Evolutionary conservation across 371 early-diverging fungal genomes (phyloP).

Genomic region (Mucor circinelloides): DNA sequence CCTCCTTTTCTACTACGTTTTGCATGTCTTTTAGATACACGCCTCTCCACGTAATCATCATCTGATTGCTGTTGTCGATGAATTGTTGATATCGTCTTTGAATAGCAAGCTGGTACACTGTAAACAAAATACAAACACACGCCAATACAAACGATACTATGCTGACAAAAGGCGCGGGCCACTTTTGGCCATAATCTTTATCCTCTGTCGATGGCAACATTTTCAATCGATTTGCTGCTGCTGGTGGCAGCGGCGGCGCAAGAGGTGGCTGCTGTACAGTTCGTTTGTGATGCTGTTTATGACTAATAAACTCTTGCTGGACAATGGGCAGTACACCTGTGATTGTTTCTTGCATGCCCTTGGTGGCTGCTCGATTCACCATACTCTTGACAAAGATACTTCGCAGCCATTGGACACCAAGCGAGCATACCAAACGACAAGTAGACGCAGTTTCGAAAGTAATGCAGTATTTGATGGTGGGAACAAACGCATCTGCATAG

Average conservation of each 20-base stretch:
- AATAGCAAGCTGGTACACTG: slow-evolving; percentile 8
- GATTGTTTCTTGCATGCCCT: slow-evolving; percentile 43
- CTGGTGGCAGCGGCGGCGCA: not conserved
- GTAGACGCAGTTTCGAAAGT: slow-evolving; percentile 36
- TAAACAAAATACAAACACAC: slow-evolving; percentile 8
- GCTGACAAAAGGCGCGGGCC: not conserved
- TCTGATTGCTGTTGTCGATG: not conserved
- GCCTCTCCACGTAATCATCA: slow-evolving; percentile 33
- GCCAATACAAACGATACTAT: not conserved
- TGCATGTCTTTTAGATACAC: slow-evolving; percentile 56
- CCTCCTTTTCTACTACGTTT: slow-evolving; percentile 5
- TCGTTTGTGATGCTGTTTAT: not conserved
- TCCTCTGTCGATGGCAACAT: not conserved
- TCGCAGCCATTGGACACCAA: slow-evolving; percentile 59
- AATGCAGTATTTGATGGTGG: slow-evolving; percentile 55
- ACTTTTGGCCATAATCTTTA: not conserved
- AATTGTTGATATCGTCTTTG: not conserved
- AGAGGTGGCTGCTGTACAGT: not conserved
- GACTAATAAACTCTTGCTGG: not conserved
- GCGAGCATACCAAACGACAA: slow-evolving; percentile 47
- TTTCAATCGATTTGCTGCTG: not conserved
- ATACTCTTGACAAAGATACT: slow-evolving; percentile 57
- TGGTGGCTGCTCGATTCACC: slow-evolving; percentile 40
- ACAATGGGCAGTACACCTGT: slow-evolving; percentile 8
- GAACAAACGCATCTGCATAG: slow-evolving; percentile 62